These are phyloP conservation scores for Tulasnella sp. DNA, from an alignment of 768 basidiomycete genomes.

Conservation along the genomic window DNA sequence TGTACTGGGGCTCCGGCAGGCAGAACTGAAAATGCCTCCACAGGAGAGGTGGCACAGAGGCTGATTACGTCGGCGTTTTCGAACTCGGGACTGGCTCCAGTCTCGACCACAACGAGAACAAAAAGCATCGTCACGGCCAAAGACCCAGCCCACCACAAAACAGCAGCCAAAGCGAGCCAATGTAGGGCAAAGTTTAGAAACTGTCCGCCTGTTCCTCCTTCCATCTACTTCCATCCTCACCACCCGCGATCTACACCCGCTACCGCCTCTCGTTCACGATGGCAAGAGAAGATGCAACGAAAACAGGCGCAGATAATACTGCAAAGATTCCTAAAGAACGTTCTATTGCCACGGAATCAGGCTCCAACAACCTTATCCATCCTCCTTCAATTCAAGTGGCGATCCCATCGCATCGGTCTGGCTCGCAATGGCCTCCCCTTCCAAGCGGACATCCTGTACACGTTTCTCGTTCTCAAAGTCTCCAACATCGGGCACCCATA, in stretches of 20 bases:
- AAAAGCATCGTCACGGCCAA: not conserved
- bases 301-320: not conserved
- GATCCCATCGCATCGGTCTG: not conserved
- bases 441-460: not conserved
- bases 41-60: not conserved
- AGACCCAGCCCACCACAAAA: not conserved
- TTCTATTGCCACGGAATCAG: not conserved
- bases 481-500: not conserved
- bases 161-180: not conserved
- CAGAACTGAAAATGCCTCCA: too few relatives aligned
- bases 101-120: not conserved
- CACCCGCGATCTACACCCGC: not conserved
- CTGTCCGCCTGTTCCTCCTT: not conserved
- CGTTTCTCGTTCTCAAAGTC: not conserved
- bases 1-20: too few relatives aligned
- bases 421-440: not conserved
- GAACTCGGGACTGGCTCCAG: not conserved
- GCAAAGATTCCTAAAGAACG: too few relatives aligned
- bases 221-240: not conserved
- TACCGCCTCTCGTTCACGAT: not conserved
- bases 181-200: not conserved
- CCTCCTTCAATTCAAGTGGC: not conserved
- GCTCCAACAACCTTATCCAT: not conserved
- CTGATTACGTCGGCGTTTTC: not conserved
- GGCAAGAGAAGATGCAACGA: not conserved